Percentiles rank a stretch among this genome's conserved stretches.
These are phyloP conservation scores for Taiozyma onychis DNA, from an alignment of 1,139 yeast genomes.

Conservation along the genomic window DNA sequence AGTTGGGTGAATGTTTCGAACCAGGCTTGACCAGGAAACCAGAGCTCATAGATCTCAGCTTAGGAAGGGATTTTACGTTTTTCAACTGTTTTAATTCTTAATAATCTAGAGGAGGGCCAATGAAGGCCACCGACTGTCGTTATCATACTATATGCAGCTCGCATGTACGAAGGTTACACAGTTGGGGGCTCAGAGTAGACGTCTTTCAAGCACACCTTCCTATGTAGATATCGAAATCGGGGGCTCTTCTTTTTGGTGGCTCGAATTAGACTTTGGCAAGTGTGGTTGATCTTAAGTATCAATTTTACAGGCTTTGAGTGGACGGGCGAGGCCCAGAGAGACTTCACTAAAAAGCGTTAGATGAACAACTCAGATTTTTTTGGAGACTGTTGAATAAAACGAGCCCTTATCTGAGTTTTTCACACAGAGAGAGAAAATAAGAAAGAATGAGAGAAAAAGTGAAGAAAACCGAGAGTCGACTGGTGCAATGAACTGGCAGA, in stretches of 20 bases:
- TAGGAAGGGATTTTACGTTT: no score
- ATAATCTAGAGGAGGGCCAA: no score
- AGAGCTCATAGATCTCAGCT: no score
- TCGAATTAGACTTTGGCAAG: not conserved
- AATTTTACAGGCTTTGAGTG: not conserved
- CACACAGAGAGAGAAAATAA: not conserved
- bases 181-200: no score
- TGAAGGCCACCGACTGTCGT: no score
- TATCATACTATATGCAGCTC: no score
- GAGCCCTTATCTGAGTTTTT: not conserved
- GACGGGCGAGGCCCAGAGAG: not conserved
- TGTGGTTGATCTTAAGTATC: not conserved
- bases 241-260: not conserved
- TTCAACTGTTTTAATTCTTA: no score
- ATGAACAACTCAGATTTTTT: not conserved
- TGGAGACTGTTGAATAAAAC: not conserved
- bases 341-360: not conserved
- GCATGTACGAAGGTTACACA: no score
- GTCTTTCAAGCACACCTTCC: no score
- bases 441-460: not conserved
- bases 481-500: not conserved
- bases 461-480: not conserved
- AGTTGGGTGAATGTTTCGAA: no score
- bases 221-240: no score
- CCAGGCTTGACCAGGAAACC: no score